A percentile compares a stretch with the other conserved stretches of the same genome.
Evolutionary conservation across 2,329 filamentous ascomycete species (phyloP).

Genomic region (Aspergillus brasiliensis): DNA sequence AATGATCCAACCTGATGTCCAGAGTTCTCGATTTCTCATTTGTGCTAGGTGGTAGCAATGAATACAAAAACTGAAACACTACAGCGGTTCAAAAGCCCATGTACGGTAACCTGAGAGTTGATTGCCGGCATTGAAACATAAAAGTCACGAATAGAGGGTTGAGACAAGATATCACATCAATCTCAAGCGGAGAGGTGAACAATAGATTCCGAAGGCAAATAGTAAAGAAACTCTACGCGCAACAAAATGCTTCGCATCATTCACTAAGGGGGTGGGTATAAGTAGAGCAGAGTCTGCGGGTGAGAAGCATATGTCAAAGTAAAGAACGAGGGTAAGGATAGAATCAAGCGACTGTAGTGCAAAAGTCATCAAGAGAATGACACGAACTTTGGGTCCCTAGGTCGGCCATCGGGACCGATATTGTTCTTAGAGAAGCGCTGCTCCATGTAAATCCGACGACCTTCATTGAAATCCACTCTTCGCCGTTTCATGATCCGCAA

Average conservation of each 20-base stretch:
- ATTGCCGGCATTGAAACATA: neutral
- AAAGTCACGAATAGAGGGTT: neutral
- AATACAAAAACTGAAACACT: neutral
- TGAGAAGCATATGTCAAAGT: neutral
- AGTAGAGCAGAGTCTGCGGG: neutral
- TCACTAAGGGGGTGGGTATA: neutral
- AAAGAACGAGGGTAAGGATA: slow-evolving; percentile 4
- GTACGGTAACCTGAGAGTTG: neutral
- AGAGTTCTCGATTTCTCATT: neutral
- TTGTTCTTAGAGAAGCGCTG: slow-evolving; percentile 82
- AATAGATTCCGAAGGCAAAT: neutral
- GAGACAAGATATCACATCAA: neutral
- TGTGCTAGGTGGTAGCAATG: neutral
- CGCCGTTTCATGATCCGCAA: slow-evolving; percentile 87
- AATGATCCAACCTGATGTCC: neutral
- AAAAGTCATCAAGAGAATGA: slow-evolving; percentile 70
- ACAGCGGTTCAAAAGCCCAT: neutral
- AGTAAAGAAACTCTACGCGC: neutral
- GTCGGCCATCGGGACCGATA: slow-evolving; percentile 84
- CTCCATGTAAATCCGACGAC: slow-evolving; percentile 82
- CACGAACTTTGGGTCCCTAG: slow-evolving; percentile 92
- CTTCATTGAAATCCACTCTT: slow-evolving; percentile 85
- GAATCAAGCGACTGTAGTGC: slow-evolving; percentile 3
- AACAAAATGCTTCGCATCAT: neutral
- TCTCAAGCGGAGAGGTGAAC: neutral